phyloP scores from a whole-genome alignment of 2,329 filamentous ascomycete genomes.

The Botrytis fragariae region DNA sequence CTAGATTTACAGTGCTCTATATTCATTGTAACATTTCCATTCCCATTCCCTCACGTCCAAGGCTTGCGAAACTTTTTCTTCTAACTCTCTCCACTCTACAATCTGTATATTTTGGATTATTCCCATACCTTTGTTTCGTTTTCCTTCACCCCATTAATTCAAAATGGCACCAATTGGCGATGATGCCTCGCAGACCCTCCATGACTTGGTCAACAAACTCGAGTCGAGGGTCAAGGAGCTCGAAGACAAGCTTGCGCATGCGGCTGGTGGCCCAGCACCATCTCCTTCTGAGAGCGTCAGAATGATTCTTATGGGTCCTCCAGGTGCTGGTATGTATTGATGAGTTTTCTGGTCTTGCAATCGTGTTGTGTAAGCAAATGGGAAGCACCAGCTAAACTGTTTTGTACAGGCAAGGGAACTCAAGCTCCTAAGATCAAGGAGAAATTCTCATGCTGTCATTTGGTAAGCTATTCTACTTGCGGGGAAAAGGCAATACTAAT shows the following conservation, averaged over 20 bases:
- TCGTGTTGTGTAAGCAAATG: neutral
- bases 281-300: slow-evolving; percentile 67
- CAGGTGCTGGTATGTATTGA: slow-evolving; percentile 78
- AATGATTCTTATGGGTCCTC: slow-evolving; percentile 97
- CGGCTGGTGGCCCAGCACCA: slow-evolving; percentile 53
- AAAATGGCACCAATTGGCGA: slow-evolving; percentile 88
- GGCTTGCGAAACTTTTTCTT: slow-evolving; percentile 8
- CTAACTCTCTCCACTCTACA: neutral
- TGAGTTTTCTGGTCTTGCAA: slow-evolving; percentile 1
- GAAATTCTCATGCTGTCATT: slow-evolving; percentile 93
- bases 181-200: slow-evolving; percentile 75
- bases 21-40: neutral
- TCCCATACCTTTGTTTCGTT: slow-evolving; percentile 34
- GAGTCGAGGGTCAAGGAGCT: slow-evolving; percentile 84
- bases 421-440: slow-evolving; percentile 98
- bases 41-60: neutral
- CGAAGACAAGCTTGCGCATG: slow-evolving; percentile 64
- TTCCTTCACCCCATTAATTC: slow-evolving; percentile 34
- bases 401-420: slow-evolving; percentile 83
- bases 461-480: slow-evolving; percentile 60
- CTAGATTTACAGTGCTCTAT: neutral
- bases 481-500: neutral
- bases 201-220: slow-evolving; percentile 78
- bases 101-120: slow-evolving; percentile 19
- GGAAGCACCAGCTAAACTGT: slow-evolving; percentile 30